phyloP scores from a whole-genome alignment of 2,329 filamentous ascomycete genomes.

The Colletotrichum siamense region DNA sequence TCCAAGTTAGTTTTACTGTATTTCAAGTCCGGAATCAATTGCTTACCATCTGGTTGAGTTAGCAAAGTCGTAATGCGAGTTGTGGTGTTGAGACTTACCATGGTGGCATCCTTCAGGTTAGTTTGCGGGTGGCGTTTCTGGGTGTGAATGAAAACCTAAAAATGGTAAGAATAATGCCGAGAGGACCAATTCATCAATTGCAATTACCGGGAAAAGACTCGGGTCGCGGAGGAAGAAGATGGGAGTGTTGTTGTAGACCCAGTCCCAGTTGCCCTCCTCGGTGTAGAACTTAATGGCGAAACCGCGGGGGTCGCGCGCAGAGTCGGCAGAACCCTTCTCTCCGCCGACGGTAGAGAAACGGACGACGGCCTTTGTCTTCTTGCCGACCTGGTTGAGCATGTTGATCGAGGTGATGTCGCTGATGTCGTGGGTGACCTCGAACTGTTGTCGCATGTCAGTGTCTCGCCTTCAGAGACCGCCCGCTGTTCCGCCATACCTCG shows the following conservation, averaged over 20 bases:
- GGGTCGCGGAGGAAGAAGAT: constrained; percentile 80
- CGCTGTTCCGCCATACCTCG: constrained; percentile 25
- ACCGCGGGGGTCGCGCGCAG: constrained; percentile 74
- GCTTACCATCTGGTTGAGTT: constrained; percentile 8
- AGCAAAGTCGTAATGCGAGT: neutral
- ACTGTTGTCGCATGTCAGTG: constrained; percentile 30
- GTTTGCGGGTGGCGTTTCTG: constrained; percentile 79
- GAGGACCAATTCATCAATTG: neutral
- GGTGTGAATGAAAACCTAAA: constrained; percentile 70
- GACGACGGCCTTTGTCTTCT: constrained; percentile 69
- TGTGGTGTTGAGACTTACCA: constrained; percentile 35
- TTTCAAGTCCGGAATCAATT: neutral
- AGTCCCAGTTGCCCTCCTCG: constrained; percentile 73
- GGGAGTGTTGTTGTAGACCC: constrained; percentile 79
- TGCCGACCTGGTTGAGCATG: constrained; percentile 66
- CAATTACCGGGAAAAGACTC: constrained; percentile 67
- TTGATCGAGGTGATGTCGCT: constrained; percentile 60
- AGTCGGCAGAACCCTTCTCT: constrained; percentile 74
- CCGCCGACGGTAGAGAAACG: constrained; percentile 81
- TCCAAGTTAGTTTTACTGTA: too few relatives aligned
- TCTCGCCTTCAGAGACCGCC: neutral
- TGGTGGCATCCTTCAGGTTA: constrained; percentile 72
- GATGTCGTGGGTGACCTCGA: constrained; percentile 50
- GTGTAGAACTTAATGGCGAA: constrained; percentile 77
- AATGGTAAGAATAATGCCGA: neutral